Conservation (phyloP, 495 filamentous ascomycete species). For the Trichoderma asperelloides region DNA sequence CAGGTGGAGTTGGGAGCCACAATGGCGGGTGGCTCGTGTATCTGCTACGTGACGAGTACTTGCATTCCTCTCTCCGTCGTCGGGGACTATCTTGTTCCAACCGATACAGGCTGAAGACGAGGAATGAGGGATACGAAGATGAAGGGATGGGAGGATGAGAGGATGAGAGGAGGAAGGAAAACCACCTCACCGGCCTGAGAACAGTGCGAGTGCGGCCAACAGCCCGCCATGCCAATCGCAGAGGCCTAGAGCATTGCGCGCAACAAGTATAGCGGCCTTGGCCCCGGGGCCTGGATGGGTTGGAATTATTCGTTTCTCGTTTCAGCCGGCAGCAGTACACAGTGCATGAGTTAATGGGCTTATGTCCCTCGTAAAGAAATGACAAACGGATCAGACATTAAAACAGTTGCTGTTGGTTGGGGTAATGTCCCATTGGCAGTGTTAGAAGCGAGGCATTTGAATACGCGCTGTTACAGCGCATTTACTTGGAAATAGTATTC, state of each 20-base stretch:
- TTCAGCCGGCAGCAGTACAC: neutral
- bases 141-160: no score
- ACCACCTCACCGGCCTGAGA: neutral
- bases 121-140: no score
- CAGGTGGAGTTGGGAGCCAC: neutral
- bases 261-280: neutral
- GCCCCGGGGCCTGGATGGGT: neutral
- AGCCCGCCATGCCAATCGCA: neutral
- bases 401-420: no score
- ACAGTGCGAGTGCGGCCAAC: neutral
- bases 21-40: neutral
- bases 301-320: neutral
- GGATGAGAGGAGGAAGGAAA: neutral
- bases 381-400: no score
- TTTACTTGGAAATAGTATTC: no score
- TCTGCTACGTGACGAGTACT: neutral
- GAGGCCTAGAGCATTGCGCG: neutral
- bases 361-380: no score
- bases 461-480: no score
- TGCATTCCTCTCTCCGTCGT: neutral
- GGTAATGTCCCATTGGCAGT: no score
- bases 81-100: neutral
- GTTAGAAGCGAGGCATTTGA: no score
- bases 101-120: neutral
- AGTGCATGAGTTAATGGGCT: no score